phyloP scores from a whole-genome alignment of 768 basidiomycete species.

The Russula virescens region DNA sequence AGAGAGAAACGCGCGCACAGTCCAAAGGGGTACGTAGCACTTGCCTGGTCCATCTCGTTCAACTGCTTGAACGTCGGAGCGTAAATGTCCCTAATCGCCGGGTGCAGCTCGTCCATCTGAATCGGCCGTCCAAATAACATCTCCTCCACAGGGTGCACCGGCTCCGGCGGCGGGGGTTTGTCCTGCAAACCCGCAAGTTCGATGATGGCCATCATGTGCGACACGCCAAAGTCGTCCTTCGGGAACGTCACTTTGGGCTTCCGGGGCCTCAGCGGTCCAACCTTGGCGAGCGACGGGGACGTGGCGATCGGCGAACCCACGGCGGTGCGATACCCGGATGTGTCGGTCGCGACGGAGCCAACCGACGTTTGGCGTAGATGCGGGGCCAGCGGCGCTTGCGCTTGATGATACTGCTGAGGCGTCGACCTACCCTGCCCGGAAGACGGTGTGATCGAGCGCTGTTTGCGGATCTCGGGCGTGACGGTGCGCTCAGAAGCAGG shows the following conservation, averaged over 20 bases:
- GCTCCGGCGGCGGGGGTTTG: conserved; percentile 33
- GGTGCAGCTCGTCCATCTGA: conserved; percentile 60
- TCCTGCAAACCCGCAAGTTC: conserved; percentile 48
- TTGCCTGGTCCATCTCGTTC: conserved; percentile 76
- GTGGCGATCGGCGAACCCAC: conserved; percentile 18
- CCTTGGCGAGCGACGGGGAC: conserved; percentile 20
- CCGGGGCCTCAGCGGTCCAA: conserved; percentile 33
- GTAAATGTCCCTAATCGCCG: conserved; percentile 66
- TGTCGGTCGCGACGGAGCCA: conserved; percentile 21
- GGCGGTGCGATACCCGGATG: conserved; percentile 24
- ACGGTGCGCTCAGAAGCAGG: conserved; percentile 30
- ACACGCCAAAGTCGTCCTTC: conserved; percentile 82
- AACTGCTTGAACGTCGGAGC: conserved; percentile 62
- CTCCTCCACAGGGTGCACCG: conserved; percentile 62
- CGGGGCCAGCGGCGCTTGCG: neutral
- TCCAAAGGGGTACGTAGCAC: conserved; percentile 17
- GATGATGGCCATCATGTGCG: conserved; percentile 84
- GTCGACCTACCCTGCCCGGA: conserved; percentile 10
- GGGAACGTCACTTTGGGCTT: conserved; percentile 46
- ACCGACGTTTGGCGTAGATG: conserved; percentile 20
- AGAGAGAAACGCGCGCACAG: neutral
- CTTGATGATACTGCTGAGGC: conserved; percentile 2
- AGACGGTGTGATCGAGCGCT: conserved; percentile 13
- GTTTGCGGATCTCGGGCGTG: conserved; percentile 23
- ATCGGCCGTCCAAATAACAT: conserved; percentile 63